Evolutionary conservation across 768 basidiomycete genomes (phyloP), one percentile per base, ranked within the genome.

Genomic region (Pisolithus sp.): DNA sequence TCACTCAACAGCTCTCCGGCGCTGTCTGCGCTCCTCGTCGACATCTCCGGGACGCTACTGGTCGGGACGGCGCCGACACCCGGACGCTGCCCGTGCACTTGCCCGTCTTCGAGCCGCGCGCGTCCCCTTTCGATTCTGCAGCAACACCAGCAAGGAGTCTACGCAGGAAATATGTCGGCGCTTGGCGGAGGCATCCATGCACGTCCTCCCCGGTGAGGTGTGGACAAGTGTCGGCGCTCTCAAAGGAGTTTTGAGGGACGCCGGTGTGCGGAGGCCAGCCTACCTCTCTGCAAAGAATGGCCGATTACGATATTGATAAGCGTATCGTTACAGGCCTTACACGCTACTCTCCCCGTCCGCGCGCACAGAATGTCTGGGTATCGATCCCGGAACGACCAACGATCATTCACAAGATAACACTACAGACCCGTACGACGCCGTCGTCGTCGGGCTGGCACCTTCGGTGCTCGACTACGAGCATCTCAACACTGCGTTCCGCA

Each of bases 81-180:
- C 0, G 62, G 69, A n/a, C 7, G 82, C 85, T 0, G 73, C 44
- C 4, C 43, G 54, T 7, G 62, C 65, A 2, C 54, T 66, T 15
- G 37, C 49, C 1, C 47, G 64, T 15, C 63, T 79, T 17, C 63
- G 68, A 2, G 53, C 52, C 2, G 62, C 69, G 17, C 51, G 53
- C 2, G 57, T 77, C 7, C 74, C 77, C 7, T 72, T 82, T 65
- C 70, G 78, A 24, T 69, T 78, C 52, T 86, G 86, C 62, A 85
- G 82, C 46, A 88, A 88, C 61, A 81, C 81, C 0, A 83, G 82
- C 62, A 83, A 85, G 53, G 83, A 86, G 55, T 80, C 81, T 0
- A 78, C 72, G 0, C 40, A 49, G 3, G 69, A 67, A 4, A 62
- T 86, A 6, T 55, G 77, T n/a, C 49, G 50, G 2, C 69, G 73